Evolutionary conservation across 202 grass and related monocot genomes (phyloP), one percentile per base, ranked within the genome.

Genomic region (Miscanthus sacchariflorus): DNA sequence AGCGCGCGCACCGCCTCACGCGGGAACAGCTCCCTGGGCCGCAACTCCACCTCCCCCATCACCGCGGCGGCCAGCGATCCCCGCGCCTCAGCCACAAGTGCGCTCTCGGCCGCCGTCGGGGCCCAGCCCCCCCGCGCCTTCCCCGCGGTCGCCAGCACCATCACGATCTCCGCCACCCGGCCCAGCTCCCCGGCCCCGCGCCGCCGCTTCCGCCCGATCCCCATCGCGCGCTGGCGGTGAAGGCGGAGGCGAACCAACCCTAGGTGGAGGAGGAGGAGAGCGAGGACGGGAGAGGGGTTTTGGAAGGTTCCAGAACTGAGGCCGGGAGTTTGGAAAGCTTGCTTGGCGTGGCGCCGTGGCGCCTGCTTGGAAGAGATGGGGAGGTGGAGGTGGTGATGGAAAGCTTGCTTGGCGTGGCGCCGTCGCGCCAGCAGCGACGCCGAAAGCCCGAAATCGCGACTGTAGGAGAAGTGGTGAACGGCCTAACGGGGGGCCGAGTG

Each of bases 11-110:
- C 88, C 56, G 86, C 93, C 78, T 95, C 93, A 56, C 68, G 83
- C 42, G 87, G 45, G 68, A 93, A 92, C 85, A 98, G 79, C 87
- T 95, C 93, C 85, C 81, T 93, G 23, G 95, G 91, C 73, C 74
- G 89, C 38, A 76, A 45, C 74, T 44, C 27, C 45, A 63, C 58
- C 61, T 70, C 50, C 25, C 30, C 83, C 54, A 58, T 85, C 65
- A 74, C 85, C 27, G 44, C 88, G 50, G 69, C 69, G 49, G 35
- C 69, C 36, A 83, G 81, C 9, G 38, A 7, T 10, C 35, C 49
- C 13, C 35, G 23, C 27, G 72, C 77, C 39, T 76, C 86, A 9
- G 81, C 87, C 4, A 77, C 74, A 61, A 85, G 90, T 84, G 86
- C 87, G 81, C 88, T 77, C 45, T 91, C 93, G 86, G 88, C 91